Evolutionary conservation across 129 eudicot genomes (phyloP), one percentile per base, ranked within the genome.

Genomic region (Rutidosis leptorrhynchoides): DNA sequence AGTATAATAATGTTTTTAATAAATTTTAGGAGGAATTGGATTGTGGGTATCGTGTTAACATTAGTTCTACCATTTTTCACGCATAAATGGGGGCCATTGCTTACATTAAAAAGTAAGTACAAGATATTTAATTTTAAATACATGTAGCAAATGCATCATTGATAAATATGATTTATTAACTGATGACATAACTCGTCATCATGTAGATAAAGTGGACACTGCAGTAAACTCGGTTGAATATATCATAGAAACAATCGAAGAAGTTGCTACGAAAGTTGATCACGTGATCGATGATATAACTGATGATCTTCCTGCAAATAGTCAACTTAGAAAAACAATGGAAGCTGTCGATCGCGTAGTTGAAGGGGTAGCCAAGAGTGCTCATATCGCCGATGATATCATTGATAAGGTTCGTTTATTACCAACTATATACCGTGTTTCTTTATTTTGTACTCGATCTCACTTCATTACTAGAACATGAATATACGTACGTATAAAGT

Each of bases 11-110:
- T n/a, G n/a, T n/a, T n/a, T n/a, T n/a, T n/a, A n/a, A n/a, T n/a
- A n/a, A n/a, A n/a, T 65, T 42, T 32, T 75, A 77, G 84, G 76
- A 82, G 63, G 72, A 78, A 72, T 21, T 85, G 93, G 88, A 67
- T 85, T 59, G 28, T 82, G 37, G 88, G 82, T 32, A 35, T 80
- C 46, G 78, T 83, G 65, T 64, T 83, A 22, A 77, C 93, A 65
- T 32, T 80, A 21, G 68, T 68, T 48, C 16, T 85, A 60, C 88
- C 93, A 12, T 83, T 85, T 55, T 24, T 75, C 82, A 77, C 82
- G 29, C 78, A 78, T 77, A 85, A 85, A 75, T 82, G 83, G 93
- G 92, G 85, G 54, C 79, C 84, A 24, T 42, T 86, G 37, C 51
- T 20, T 59, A 4, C 20, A 32, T 29, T 75, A 25, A 75, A 60